phyloP scores from a whole-genome alignment of 2,329 filamentous ascomycete genomes.

The Drechslera avenae region DNA sequence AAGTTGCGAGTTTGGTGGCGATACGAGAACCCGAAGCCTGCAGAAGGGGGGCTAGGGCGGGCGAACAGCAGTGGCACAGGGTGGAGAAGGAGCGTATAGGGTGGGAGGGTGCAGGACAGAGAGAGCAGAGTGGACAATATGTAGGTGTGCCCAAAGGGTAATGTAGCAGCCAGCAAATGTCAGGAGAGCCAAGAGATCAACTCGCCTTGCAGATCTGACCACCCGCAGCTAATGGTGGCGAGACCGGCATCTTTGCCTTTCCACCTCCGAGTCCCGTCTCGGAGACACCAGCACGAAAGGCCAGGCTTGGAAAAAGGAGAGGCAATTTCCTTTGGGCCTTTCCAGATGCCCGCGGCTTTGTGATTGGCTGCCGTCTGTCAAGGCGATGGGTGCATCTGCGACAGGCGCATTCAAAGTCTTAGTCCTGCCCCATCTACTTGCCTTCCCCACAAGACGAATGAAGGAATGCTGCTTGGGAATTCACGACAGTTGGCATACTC shows the following conservation, averaged over 20 bases:
- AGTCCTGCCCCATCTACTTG: too few relatives aligned
- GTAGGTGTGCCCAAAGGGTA: background rate
- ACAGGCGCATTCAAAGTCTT: too few relatives aligned
- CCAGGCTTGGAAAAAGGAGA: slow-evolving; percentile 12
- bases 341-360: background rate
- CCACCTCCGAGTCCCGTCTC: slow-evolving; percentile 7
- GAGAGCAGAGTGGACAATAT: too few relatives aligned
- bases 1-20: slow-evolving; percentile 5
- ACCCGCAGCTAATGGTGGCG: slow-evolving; percentile 27
- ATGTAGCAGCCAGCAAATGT: slow-evolving; percentile 13
- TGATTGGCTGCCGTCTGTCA: background rate
- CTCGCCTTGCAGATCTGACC: slow-evolving; percentile 23
- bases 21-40: background rate
- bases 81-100: slow-evolving; percentile 22
- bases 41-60: background rate
- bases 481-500: too few relatives aligned
- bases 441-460: too few relatives aligned
- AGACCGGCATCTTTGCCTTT: slow-evolving; percentile 20
- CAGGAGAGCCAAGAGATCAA: slow-evolving; percentile 28
- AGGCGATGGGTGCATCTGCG: too few relatives aligned
- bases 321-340: slow-evolving; percentile 17
- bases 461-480: too few relatives aligned
- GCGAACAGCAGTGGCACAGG: background rate
- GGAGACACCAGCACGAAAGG: slow-evolving; percentile 14
- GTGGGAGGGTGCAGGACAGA: slow-evolving; percentile 8